Evolutionary conservation across 352 stramenopile species (phyloP).

Genomic region (Phytophthora palmivora): DNA sequence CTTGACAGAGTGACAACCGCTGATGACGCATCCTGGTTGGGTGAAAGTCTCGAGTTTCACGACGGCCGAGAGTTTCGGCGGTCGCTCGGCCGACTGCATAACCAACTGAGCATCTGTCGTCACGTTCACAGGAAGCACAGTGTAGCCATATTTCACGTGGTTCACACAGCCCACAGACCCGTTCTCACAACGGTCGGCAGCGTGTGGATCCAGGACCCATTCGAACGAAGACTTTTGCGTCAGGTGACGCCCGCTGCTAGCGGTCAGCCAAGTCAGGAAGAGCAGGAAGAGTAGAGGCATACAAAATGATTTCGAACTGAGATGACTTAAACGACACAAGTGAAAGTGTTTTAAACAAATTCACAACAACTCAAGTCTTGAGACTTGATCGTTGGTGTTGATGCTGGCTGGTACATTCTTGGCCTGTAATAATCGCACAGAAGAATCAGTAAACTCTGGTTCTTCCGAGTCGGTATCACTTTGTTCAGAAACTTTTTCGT

Average conservation of each 20-base stretch:
- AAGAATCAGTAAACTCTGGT: neutral
- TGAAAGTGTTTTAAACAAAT: too few relatives aligned
- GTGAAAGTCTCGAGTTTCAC: slow-evolving; percentile 55
- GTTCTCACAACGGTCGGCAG: slow-evolving; percentile 42
- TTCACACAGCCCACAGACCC: slow-evolving; percentile 45
- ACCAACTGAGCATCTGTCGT: slow-evolving; percentile 38
- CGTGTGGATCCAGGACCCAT: slow-evolving; percentile 54
- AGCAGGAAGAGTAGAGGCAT: slow-evolving; percentile 21
- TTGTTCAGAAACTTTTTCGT: slow-evolving; percentile 3
- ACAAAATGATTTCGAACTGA: too few relatives aligned
- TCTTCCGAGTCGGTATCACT: slow-evolving; percentile 10
- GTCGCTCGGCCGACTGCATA: slow-evolving; percentile 50
- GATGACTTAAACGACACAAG: too few relatives aligned
- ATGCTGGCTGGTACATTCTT: too few relatives aligned
- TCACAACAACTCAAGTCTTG: too few relatives aligned
- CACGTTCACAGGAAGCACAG: slow-evolving; percentile 49
- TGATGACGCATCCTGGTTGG: slow-evolving; percentile 57
- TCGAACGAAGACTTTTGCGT: slow-evolving; percentile 36
- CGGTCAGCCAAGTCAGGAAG: slow-evolving; percentile 1
- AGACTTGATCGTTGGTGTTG: too few relatives aligned
- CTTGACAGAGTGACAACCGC: slow-evolving; percentile 42
- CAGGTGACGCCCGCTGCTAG: slow-evolving; percentile 3
- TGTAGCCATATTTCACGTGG: slow-evolving; percentile 64
- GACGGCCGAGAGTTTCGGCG: slow-evolving; percentile 42
- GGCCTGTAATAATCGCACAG: neutral